A percentile compares a stretch with the other conserved stretches of the same genome.
phyloP scores from a whole-genome alignment of 2,329 filamentous ascomycete genomes.

The Xylariaceae sp. region DNA sequence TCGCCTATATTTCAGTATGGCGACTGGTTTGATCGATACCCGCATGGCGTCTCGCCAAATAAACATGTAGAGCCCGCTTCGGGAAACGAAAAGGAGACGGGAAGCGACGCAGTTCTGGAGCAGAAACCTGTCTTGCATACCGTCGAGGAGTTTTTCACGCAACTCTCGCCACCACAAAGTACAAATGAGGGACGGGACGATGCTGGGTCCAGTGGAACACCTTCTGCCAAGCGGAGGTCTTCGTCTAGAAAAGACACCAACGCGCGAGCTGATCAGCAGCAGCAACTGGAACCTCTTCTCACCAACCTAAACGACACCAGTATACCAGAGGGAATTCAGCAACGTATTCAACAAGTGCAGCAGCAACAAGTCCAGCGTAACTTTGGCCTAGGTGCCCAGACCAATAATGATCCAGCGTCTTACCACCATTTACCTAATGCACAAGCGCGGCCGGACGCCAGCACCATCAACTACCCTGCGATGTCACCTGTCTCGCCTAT shows the following conservation, averaged over 20 bases:
- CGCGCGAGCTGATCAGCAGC: slow-evolving; percentile 33
- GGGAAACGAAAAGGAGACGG: slow-evolving; percentile 66
- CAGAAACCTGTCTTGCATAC: slow-evolving; percentile 89
- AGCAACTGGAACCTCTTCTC: slow-evolving; percentile 38
- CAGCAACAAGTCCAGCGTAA: slow-evolving; percentile 42
- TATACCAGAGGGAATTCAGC: slow-evolving; percentile 36
- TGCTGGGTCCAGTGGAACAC: slow-evolving; percentile 26
- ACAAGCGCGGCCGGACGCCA: slow-evolving; percentile 38
- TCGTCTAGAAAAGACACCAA: slow-evolving; percentile 38
- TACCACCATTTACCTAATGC: slow-evolving; percentile 43
- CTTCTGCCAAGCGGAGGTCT: slow-evolving; percentile 38
- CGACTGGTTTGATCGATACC: slow-evolving; percentile 95
- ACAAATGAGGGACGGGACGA: slow-evolving; percentile 41
- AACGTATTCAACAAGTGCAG: slow-evolving; percentile 35
- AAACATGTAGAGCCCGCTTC: slow-evolving; percentile 76
- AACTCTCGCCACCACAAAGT: slow-evolving; percentile 62
- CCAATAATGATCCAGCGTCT: slow-evolving; percentile 38
- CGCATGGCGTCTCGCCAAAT: slow-evolving; percentile 79
- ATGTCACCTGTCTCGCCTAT: slow-evolving; percentile 52
- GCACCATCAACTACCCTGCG: slow-evolving; percentile 40
- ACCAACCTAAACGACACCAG: slow-evolving; percentile 34
- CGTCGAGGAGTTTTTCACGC: slow-evolving; percentile 90
- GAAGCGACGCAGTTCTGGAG: slow-evolving; percentile 82
- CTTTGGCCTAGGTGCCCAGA: slow-evolving; percentile 41
- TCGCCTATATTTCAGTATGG: slow-evolving; percentile 85